Base-by-base conservation (phyloP, 192 early-diverging fungal species). In the Backusella sp. region DNA sequence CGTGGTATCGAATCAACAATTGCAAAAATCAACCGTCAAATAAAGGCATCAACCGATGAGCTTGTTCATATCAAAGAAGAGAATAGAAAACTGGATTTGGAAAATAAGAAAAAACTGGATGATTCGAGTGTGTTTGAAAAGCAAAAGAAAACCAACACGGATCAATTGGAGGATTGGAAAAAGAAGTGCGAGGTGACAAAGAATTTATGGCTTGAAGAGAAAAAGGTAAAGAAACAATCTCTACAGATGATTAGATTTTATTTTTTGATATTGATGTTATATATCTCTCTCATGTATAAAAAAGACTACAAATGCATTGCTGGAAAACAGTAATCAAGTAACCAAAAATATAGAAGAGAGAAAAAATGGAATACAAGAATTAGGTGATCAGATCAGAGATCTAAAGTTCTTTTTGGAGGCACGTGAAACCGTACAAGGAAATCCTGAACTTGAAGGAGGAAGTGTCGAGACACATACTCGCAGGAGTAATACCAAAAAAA, bases 331-430 rank as follows among this genome's bases (percentile, higher is more conserved):
- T 71, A 80, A 84, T 0, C 76, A 75, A 9, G 82, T 93, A 35
- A 84, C 90, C 70, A 56, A 28, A 36, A 76, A 86, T 41, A 75
- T 96, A 5, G 80, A 84, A 23, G 84, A 81, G 8, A 90, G 92
- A 69, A 88, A 92, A 28, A 74, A 81, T 0, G 84, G 84, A 52
- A 88, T 94, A 23, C 78, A 76, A 23, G 96, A 97, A 28, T 75
- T 96, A 74, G 85, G 88, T 75, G 97, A 98, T 66, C 95, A 98
- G 84, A 87, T 98, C 2, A 81, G 92, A 19, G 98, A 99, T 80
- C 80, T 99, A 79, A 94, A 94, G 89, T 93, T 96, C 68, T 98
- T 92, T 77, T 80, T 99, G 32, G 90, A 95, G 28, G 91, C 93
- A 12, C 91, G 93, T 71, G 83, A 94, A 49, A 74, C 66, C 8